phyloP scores from a whole-genome alignment of 164 flowering plant species.

The Umbellularia californica region DNA sequence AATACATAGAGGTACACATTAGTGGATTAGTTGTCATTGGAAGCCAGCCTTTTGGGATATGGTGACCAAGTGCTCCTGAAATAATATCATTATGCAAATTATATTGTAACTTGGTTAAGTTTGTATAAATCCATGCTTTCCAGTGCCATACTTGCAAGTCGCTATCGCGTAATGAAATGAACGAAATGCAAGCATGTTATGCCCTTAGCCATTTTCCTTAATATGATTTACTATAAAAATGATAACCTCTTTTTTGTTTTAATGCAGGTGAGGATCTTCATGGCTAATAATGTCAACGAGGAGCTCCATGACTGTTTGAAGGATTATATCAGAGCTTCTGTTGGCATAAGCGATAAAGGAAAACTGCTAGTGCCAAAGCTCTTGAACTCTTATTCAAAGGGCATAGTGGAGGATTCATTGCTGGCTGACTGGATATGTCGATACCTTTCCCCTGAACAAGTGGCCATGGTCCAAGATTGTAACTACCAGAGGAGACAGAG shows the following conservation, averaged over 20 bases:
- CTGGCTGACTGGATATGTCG: slow-evolving; percentile 40
- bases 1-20: background rate
- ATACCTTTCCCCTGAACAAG: slow-evolving; percentile 40
- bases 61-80: background rate
- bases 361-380: slow-evolving; percentile 40
- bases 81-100: background rate
- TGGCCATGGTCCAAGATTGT: slow-evolving; percentile 28
- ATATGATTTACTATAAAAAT: background rate
- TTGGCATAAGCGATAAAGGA: slow-evolving; percentile 36
- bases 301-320: slow-evolving; percentile 27
- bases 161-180: background rate
- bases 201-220: background rate
- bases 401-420: slow-evolving; percentile 30
- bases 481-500: slow-evolving; percentile 23
- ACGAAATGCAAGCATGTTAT: background rate
- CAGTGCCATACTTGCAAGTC: background rate
- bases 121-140: background rate
- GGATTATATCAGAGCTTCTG: slow-evolving; percentile 44
- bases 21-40: background rate
- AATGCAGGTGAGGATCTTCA: slow-evolving; percentile 33
- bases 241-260: background rate
- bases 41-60: background rate
- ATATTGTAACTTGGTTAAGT: background rate
- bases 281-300: slow-evolving; percentile 29
- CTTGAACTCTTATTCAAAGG: slow-evolving; percentile 35